phyloP scores from a whole-genome alignment of 73 alveolate genomes.

The Paramecium primaurelia region DNA sequence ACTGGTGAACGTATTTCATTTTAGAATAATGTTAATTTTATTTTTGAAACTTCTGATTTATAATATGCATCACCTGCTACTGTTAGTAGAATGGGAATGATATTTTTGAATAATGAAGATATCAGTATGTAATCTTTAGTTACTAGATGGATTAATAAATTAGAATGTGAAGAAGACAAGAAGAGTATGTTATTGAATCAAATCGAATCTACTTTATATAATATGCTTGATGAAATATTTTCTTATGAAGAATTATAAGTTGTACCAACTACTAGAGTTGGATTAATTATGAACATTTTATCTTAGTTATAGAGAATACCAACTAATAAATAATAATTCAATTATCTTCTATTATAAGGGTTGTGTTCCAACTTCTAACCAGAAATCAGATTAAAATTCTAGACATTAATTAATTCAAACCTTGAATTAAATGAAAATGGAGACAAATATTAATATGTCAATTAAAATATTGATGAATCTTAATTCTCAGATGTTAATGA shows the following conservation, averaged over 20 bases:
- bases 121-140: constrained; percentile 94
- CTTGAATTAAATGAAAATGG: constrained; percentile 63
- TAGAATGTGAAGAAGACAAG: constrained; percentile 52
- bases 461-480: constrained; percentile 61
- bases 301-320: constrained; percentile 33
- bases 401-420: constrained; percentile 62
- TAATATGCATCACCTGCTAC: constrained; percentile 99
- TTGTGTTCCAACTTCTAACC: constrained; percentile 23
- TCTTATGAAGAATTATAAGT: constrained; percentile 30
- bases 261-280: constrained; percentile 58
- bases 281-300: constrained; percentile 47
- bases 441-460: neutral
- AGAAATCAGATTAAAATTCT: constrained; percentile 47
- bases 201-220: constrained; percentile 12
- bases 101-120: constrained; percentile 99
- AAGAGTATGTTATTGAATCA: neutral
- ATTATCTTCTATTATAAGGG: constrained; percentile 27
- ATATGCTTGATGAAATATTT: constrained; percentile 65
- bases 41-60: constrained; percentile 97
- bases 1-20: constrained; percentile 99
- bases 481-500: constrained; percentile 73
- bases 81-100: constrained; percentile 98
- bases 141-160: constrained; percentile 94
- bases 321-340: constrained; percentile 34
- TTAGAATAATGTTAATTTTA: constrained; percentile 97